phyloP scores from a whole-genome alignment of 129 eudicot species.

The Ambrosia trifida region DNA sequence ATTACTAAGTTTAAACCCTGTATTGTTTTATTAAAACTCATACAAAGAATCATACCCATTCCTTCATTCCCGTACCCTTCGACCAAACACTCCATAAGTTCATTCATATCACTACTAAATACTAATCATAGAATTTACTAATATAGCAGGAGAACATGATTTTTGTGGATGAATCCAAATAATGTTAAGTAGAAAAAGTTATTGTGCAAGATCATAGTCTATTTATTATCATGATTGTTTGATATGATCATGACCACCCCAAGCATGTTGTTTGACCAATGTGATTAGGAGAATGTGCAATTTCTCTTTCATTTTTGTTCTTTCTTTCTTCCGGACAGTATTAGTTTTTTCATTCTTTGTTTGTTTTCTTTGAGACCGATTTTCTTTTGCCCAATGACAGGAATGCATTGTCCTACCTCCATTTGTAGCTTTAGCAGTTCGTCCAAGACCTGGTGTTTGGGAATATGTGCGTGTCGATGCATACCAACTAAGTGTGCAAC shows the following conservation, averaged over 20 bases:
- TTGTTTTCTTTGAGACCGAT: conserved; percentile 10
- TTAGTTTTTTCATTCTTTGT: conserved; percentile 6
- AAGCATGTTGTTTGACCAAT: conserved; percentile 8
- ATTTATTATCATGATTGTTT: neutral
- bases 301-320: neutral
- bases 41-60: no score
- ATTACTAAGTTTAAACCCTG: no score
- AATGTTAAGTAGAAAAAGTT: no score
- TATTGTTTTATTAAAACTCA: no score
- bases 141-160: no score
- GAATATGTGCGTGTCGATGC: conserved; percentile 87
- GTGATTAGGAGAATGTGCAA: conserved; percentile 8
- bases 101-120: no score
- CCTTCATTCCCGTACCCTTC: no score
- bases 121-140: no score
- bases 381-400: conserved; percentile 38
- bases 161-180: no score
- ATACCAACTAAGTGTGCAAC: conserved; percentile 79
- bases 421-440: conserved; percentile 88
- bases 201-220: neutral
- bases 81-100: no score
- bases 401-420: conserved; percentile 97
- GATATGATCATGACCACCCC: conserved; percentile 2
- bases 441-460: conserved; percentile 99
- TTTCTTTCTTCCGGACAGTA: neutral